Evolutionary conservation across 208 protist genomes (phyloP).

Genomic region (Naegleria lovaniensis): DNA sequence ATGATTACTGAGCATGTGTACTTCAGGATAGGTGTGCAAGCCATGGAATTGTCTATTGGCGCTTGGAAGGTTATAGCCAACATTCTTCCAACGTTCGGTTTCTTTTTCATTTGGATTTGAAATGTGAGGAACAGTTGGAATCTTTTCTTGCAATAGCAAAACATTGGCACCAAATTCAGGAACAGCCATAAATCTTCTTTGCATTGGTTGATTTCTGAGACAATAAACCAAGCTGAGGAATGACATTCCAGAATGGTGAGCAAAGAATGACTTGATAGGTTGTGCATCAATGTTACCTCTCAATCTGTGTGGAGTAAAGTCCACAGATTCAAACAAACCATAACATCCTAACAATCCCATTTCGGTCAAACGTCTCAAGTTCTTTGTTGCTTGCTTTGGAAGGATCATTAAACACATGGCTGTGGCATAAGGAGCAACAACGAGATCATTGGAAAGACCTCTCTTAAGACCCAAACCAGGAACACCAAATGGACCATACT

Average conservation of each 20-base stretch:
- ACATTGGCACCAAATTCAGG: slow-evolving; percentile 1
- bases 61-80: background rate
- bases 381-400: background rate
- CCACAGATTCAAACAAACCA: slow-evolving; percentile 21
- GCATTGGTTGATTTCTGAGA: background rate
- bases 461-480: slow-evolving; percentile 20
- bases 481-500: slow-evolving; percentile 26
- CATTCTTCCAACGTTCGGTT: slow-evolving; percentile 6
- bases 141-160: slow-evolving; percentile 15
- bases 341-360: slow-evolving; percentile 8
- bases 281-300: slow-evolving; percentile 3
- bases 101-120: slow-evolving; percentile 24
- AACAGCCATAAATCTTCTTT: background rate
- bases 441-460: slow-evolving; percentile 13
- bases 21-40: background rate
- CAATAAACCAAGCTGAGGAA: background rate
- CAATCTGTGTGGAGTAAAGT: slow-evolving; percentile 24
- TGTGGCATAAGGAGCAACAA: slow-evolving; percentile 23
- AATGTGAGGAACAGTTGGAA: slow-evolving; percentile 21
- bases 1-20: slow-evolving; percentile 10
- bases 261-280: slow-evolving; percentile 18
- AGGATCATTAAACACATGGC: slow-evolving; percentile 6
- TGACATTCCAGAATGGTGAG: slow-evolving; percentile 17
- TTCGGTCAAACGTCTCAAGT: background rate
- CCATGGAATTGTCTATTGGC: slow-evolving; percentile 13